Evolutionary conservation across 257 asterid species (phyloP), one percentile per base, ranked within the genome.

Genomic region (Nyctanthes arbortristis): DNA sequence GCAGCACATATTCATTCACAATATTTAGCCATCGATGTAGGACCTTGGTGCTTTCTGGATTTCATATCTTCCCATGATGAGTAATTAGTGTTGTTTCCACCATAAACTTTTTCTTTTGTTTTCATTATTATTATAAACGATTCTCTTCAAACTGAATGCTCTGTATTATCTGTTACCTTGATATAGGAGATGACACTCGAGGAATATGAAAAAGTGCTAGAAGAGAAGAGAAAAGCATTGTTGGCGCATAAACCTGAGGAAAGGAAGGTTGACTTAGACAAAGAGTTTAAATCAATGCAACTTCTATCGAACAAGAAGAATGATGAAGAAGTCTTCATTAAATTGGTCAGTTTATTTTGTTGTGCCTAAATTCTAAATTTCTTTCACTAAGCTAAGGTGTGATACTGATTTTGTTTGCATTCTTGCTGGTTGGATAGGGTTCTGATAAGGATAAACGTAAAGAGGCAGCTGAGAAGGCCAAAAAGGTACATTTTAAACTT

Each of bases 121-220:
- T 14, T 14, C 55, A n/a, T n/a, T 52, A 24, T n/a, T n/a, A n/a
- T n/a, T 6, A 49, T 29, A 9, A 16, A 18, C 6, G 9, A n/a
- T 7, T 49, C 22, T 9, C 59, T 52, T 52, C 1, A 1, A 20
- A 52, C 14, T 9, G 59, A 22, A 24, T 14, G 9, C 16, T 8
- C 4, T 4, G 12, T 55, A 16, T 47, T 12, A 24, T 11, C 28
- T 64, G 59, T 5, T 37, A 20, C 62, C 28, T n/a, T n/a, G n/a
- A n/a, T n/a, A 20, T 52, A 89, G 93, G 91, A 87, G 83, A 87
- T 87, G 93, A 89, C 96, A 29, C 43, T 89, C 69, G 96, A 89
- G 77, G 96, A 89, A 72, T 89, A 89, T 58, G 84, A 84, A 67
- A 89, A 83, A 49, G 77, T 89, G 31, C 80, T 78, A 18, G 93